Evolutionary conservation across 148 eudicot species (phyloP).

Genomic region (Rhododendron ovatum): DNA sequence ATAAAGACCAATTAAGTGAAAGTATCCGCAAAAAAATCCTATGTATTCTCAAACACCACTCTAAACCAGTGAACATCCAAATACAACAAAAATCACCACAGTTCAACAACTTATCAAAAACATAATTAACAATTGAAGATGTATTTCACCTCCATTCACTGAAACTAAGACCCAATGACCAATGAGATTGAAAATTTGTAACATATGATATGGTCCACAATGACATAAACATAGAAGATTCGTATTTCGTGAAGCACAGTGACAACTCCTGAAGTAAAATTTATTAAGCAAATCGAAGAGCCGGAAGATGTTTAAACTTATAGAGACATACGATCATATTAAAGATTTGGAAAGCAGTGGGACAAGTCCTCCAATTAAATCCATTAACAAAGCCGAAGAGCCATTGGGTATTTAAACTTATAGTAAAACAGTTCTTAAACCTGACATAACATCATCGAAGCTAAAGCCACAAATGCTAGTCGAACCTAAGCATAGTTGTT

Average conservation of each 20-base stretch:
- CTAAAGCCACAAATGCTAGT: background rate
- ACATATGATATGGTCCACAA: background rate
- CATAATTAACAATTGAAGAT: background rate
- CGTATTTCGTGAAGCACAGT: background rate
- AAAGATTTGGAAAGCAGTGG: background rate
- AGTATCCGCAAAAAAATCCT: background rate
- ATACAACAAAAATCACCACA: background rate
- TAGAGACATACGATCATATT: background rate
- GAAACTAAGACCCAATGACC: background rate
- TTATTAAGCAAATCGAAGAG: background rate
- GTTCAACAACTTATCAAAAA: background rate
- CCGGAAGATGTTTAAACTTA: background rate
- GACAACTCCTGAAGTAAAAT: background rate
- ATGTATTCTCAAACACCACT: background rate
- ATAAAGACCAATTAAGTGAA: background rate
- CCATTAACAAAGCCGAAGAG: background rate
- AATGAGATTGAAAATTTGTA: background rate
- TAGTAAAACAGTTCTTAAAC: background rate
- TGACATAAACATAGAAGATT: background rate
- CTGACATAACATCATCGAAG: background rate
- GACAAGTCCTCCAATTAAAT: background rate
- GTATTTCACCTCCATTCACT: background rate
- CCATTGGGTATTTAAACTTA: background rate
- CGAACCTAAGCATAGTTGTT: background rate
- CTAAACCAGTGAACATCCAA: background rate